Evolutionary conservation across 306 rosid species (phyloP), one percentile per base, ranked within the genome.

Genomic region (Dryas drummondii): DNA sequence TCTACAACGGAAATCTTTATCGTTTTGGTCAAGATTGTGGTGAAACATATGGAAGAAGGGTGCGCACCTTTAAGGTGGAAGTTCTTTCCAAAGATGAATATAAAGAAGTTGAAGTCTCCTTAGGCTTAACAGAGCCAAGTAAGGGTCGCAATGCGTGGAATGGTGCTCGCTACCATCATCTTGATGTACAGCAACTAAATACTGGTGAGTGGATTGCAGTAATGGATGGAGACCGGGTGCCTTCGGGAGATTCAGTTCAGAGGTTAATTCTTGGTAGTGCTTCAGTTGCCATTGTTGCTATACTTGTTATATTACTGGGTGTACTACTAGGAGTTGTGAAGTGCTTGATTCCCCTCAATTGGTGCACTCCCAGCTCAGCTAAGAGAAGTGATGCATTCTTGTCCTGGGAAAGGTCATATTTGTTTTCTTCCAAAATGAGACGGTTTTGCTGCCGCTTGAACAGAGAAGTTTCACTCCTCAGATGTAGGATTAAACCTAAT

Each of bases 111-210:
- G 97, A 96, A 88, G 97, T 90, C 13, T 82, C 92, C 5, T 76
- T 78, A 45, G 96, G 96, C 57, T 83, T 96, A 40, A 69, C 68
- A 4, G 92, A 84, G 71, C 84, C 99, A 61, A 87, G 56, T 63
- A 96, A 96, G 87, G 93, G 99, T 51, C 91, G 80, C 11, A 96
- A 96, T 83, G 89, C 97, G 42, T 96, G 99, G 99, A 96, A 96
- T 78, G 99, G 99, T 42, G 89, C 81, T 86, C 88, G 99, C 26
- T 77, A 92, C 85, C 99, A 96, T 84, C 99, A 96, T 63, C 82
- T 96, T 8, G 99, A 96, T 82, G 99, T 82, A 56, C 99, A 92
- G 75, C 86, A 79, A 75, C 85, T 96, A 58, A 87, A 90, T 44
- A 81, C 97, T 77, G 99, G 99, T 45, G 80, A 78, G 51, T 96